Evolutionary conservation across 1,284 basidiomycete genomes (phyloP), one percentile per base, ranked within the genome.

Genomic region (Veloboletus limbatus): DNA sequence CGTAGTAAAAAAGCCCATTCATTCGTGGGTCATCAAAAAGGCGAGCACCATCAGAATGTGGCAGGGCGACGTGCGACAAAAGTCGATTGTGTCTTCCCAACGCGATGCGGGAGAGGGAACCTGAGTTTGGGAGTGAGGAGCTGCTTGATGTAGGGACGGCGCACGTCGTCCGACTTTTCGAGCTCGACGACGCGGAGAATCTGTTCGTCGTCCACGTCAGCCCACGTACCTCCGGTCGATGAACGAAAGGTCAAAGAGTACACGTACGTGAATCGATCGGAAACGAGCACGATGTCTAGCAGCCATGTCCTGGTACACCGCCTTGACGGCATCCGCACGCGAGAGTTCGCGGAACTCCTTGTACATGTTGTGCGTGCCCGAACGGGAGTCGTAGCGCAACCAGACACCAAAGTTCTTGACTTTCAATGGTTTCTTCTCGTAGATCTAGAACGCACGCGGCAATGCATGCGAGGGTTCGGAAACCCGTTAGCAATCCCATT

Each of bases 391-490:
- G 77, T 99, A 99, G 62, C 97, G 92, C 70, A 99, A 76, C 96
- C 96, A 99, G 77, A 99, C 92, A 64, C 94, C 97, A 69, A 99
- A 98, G 88, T 97, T 98, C 85, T 99, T 99, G 70, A 97, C 90
- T 78, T 96, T 95, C 71, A 95, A 72, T 30, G 97, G 96, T 75
- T 89, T 92, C 82, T 92, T 94, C 79, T 99, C 96, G 63, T 87
- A 82, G 69, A 97, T 96, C 92, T 95, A 82, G 49, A 49, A 57
- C 50, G 52, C 56, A 57, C 24, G n/a, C 42, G 24, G 26, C 17
- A 38, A 41, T 8, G 40, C 47, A 33, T 33, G 46, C 43, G 18
- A 37, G 31, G 45, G 46, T 59, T 34, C 30, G 6, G 18, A 35
- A 16, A 39, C 60, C 61, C 61, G 71, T 82, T 69, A 82, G 78